Percentiles rank a stretch among this genome's conserved stretches.
These are phyloP conservation scores for Gynandropsis gynandra DNA, from an alignment of 345 rosid species.

Conservation along the genomic window DNA sequence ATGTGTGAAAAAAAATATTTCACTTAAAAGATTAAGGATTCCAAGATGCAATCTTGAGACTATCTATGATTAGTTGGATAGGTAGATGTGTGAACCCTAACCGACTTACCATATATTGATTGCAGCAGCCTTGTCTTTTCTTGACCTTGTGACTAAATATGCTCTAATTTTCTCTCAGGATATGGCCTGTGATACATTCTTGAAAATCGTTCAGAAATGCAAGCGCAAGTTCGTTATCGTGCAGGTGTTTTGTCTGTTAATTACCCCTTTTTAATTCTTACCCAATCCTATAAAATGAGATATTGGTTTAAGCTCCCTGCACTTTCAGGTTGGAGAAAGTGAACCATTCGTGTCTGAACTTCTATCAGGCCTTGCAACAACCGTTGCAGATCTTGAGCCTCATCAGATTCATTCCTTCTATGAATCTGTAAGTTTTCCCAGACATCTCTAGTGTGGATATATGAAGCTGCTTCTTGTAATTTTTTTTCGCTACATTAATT, in stretches of 20 bases:
- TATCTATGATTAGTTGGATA: too few species aligned
- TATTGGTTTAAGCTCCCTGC: slow-evolving; percentile 2
- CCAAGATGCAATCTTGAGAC: too few species aligned
- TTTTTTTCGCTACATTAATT: slow-evolving; percentile 7
- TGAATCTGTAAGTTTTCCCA: slow-evolving; percentile 65
- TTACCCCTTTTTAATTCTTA: not conserved
- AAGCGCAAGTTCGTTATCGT: slow-evolving; percentile 88
- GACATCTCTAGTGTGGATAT: slow-evolving; percentile 3
- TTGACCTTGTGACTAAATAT: slow-evolving; percentile 5
- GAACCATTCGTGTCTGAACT: slow-evolving; percentile 99
- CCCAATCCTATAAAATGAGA: slow-evolving; percentile 9
- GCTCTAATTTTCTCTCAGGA: slow-evolving; percentile 44
- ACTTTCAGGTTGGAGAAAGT: slow-evolving; percentile 83
- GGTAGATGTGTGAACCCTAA: too few species aligned
- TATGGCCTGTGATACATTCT: slow-evolving; percentile 99
- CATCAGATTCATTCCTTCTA: slow-evolving; percentile 97
- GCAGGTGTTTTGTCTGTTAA: slow-evolving; percentile 46
- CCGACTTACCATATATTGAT: too few species aligned
- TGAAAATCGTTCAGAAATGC: slow-evolving; percentile 99
- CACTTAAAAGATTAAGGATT: too few species aligned
- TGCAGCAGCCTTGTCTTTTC: not conserved
- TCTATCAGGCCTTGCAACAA: slow-evolving; percentile 80
- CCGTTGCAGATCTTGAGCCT: slow-evolving; percentile 94
- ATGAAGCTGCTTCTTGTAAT: slow-evolving; percentile 8
- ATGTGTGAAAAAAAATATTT: too few species aligned